Evolutionary conservation across 2,329 filamentous ascomycete genomes (phyloP), one percentile per base, ranked within the genome.

Genomic region (Colletotrichum spaethianum): DNA sequence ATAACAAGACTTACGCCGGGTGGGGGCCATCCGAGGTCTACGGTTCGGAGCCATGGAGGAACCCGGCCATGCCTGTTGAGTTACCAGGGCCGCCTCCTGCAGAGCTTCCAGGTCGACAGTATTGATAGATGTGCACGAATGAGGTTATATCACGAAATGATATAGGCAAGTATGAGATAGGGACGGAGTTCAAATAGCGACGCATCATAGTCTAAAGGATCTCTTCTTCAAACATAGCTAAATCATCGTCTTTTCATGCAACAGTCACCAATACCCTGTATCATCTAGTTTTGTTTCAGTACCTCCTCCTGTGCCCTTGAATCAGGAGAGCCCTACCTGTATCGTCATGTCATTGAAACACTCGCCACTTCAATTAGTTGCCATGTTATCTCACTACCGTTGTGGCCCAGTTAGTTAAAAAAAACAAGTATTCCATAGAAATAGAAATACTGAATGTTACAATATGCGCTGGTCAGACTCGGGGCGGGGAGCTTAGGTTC

Each of bases 1-100:
- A 62, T 3, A 50, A 16, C 6, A 62, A 62, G 23, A 33, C 31
- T 5, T 50, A 62, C 16, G 44, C 28, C 44, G 59, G 59, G n/a
- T 50, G 40, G 59, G 59, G 44, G 20, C 59, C 59, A 18, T 26
- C 59, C 8, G 59, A 62, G 33, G 59, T 62, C 6, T 50, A 62
- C 44, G 59, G 59, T 23, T 62, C 59, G 11, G 59, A 62, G 20
- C 42, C 44, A 4, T 48, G 42, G 31, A 48, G 59, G n/a, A 48
- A 38, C 20, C 44, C 28, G 18, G 18, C 44, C 4, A 31, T 40
- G 20, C 59, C 59, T 16, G 59, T 44, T 50, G 59, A 62, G 59
- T 46, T 62, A 31, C 59, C 59, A 4, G 44, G 42, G 8, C 28
- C 59, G 16, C 31, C 59, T 23, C 59, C 59, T 5, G 42, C 31